A percentile compares a stretch with the other conserved stretches of the same genome.
phyloP scores from a whole-genome alignment of 495 filamentous ascomycete genomes.

The Tuber calosporum region DNA sequence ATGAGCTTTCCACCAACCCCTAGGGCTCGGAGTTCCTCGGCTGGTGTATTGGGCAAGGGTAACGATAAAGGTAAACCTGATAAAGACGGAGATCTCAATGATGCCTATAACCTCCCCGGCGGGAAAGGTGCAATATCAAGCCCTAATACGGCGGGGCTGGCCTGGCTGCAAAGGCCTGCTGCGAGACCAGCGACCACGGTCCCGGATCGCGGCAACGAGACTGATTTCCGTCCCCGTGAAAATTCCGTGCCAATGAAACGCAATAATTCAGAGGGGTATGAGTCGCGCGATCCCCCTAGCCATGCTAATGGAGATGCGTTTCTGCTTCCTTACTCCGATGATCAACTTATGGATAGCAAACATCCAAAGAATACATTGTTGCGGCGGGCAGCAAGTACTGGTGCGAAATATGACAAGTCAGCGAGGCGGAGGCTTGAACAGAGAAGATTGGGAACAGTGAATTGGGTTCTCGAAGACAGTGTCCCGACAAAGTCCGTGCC shows the following conservation, averaged over 20 bases:
- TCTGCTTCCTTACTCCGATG: not conserved
- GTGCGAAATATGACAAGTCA: conserved; percentile 1
- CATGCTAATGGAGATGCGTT: not conserved
- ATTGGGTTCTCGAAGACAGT: not conserved
- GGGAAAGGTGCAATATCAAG: not conserved
- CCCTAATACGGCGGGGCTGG: conserved; percentile 20
- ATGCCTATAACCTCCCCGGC: not conserved
- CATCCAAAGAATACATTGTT: not conserved
- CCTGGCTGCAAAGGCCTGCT: conserved; percentile 23
- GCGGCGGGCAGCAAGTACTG: conserved; percentile 10
- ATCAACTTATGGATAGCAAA: not conserved
- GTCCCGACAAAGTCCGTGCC: conserved; percentile 7
- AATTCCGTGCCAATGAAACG: not conserved
- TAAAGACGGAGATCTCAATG: not conserved
- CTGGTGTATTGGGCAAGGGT: conserved; percentile 12
- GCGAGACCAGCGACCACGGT: not conserved
- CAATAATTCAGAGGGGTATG: not conserved
- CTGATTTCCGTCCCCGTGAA: not conserved
- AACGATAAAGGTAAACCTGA: not conserved
- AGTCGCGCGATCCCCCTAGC: not conserved
- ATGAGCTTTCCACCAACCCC: conserved; percentile 24
- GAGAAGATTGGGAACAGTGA: not conserved
- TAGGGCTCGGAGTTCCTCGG: conserved; percentile 28
- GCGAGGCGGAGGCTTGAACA: conserved; percentile 11
- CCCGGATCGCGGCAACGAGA: not conserved